phyloP scores from a whole-genome alignment of 2,329 filamentous ascomycete genomes.

The Xylaria sp. region DNA sequence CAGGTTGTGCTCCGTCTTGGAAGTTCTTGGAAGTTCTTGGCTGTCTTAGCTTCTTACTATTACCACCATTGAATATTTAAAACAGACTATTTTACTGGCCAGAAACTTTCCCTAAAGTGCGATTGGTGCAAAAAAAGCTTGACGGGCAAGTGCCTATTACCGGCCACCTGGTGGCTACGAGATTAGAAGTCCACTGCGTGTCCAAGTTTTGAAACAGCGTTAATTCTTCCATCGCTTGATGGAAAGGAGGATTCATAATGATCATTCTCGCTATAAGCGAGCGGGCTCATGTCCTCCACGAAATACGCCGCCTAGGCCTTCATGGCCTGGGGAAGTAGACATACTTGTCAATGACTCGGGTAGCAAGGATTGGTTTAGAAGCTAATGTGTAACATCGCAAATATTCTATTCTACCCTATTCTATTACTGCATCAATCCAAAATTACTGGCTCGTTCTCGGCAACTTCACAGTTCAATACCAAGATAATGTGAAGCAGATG shows the following conservation, averaged over 20 bases:
- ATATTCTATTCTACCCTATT: no score
- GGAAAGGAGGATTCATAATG: background rate
- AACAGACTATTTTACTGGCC: conserved; percentile 9
- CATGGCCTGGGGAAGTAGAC: background rate
- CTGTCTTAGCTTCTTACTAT: conserved; percentile 24
- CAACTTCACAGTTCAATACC: background rate
- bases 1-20: conserved; percentile 29
- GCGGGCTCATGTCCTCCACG: background rate
- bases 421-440: background rate
- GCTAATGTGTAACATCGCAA: no score
- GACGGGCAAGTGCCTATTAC: background rate
- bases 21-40: conserved; percentile 25
- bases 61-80: background rate
- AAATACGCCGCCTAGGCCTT: background rate
- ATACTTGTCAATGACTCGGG: background rate
- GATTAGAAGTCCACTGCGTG: background rate
- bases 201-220: background rate
- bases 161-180: background rate
- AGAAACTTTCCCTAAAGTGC: background rate
- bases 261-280: background rate
- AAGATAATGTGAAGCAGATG: no score
- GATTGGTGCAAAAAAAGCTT: conserved; percentile 25
- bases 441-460: background rate
- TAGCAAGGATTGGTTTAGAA: no score
- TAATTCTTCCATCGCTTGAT: background rate